Conservation (phyloP, 2,329 filamentous ascomycete genomes). For the Xylaria sp. region DNA sequence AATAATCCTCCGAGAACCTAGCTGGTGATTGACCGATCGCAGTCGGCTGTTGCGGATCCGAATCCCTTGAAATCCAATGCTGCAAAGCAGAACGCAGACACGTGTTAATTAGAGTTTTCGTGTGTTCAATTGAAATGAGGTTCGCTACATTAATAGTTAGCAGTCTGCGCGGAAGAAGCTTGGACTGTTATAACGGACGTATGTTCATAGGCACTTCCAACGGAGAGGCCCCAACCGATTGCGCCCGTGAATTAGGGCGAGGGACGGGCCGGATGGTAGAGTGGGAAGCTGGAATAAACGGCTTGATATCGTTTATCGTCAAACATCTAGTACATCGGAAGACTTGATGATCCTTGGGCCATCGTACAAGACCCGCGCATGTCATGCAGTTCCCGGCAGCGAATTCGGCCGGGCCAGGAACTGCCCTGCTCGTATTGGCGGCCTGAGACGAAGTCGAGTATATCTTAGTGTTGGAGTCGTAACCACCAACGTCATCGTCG, state of each 20-base stretch:
- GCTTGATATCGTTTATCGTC: slow-evolving; percentile 83
- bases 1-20: slow-evolving; percentile 40
- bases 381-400: slow-evolving; percentile 84
- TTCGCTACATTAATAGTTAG: slow-evolving; percentile 41
- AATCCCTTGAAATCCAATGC: slow-evolving; percentile 42
- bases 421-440: slow-evolving; percentile 46
- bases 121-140: slow-evolving; percentile 68
- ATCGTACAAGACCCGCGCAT: slow-evolving; percentile 82
- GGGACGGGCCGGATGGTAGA: slow-evolving; percentile 40
- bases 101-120: slow-evolving; percentile 61
- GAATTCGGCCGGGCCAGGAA: slow-evolving; percentile 60
- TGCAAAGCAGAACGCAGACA: slow-evolving; percentile 55
- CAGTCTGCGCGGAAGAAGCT: slow-evolving; percentile 1
- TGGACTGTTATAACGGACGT: slow-evolving; percentile 40
- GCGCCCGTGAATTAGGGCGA: slow-evolving; percentile 32
- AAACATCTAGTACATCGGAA: slow-evolving; percentile 88
- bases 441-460: slow-evolving; percentile 49
- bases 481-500: slow-evolving; percentile 59
- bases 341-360: slow-evolving; percentile 76
- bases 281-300: slow-evolving; percentile 47
- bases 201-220: slow-evolving; percentile 35
- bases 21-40: slow-evolving; percentile 36
- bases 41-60: slow-evolving; percentile 26
- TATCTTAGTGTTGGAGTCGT: slow-evolving; percentile 50
- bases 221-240: slow-evolving; percentile 36